phyloP scores from a whole-genome alignment of 352 stramenopile species.

The Pythium graminicola region DNA sequence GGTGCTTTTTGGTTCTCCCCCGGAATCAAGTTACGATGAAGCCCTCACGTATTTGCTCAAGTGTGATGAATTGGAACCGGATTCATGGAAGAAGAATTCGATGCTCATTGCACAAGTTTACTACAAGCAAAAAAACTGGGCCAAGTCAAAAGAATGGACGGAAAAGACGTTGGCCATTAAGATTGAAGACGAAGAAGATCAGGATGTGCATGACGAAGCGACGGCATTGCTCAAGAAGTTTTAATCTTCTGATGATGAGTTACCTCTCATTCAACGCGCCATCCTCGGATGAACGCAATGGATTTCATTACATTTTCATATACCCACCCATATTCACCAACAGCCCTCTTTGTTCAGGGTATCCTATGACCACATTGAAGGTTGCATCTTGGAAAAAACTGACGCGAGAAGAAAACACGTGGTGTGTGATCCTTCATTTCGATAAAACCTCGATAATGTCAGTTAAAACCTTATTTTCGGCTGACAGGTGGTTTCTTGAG shows the following conservation, averaged over 20 bases:
- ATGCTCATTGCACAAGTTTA: constrained; percentile 64
- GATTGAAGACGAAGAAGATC: constrained; percentile 56
- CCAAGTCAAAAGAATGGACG: constrained; percentile 37
- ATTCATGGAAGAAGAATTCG: constrained; percentile 75
- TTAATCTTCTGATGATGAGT: too few species aligned
- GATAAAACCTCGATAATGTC: constrained; percentile 16
- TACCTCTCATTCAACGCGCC: too few species aligned
- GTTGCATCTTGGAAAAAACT: too few species aligned
- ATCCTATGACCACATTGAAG: too few species aligned
- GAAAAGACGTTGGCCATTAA: constrained; percentile 40
- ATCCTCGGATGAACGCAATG: too few species aligned
- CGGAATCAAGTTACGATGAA: constrained; percentile 58
- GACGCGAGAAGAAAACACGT: constrained; percentile 5
- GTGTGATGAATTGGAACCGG: constrained; percentile 51
- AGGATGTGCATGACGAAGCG: constrained; percentile 40
- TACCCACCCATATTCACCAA: too few species aligned
- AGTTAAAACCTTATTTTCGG: not conserved
- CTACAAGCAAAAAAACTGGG: constrained; percentile 50
- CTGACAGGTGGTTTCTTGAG: constrained; percentile 9
- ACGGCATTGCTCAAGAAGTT: constrained; percentile 43
- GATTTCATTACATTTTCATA: too few species aligned
- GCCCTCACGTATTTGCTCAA: constrained; percentile 44
- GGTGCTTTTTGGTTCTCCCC: constrained; percentile 58
- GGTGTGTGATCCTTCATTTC: too few species aligned
- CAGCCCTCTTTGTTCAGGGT: too few species aligned